These are phyloP conservation scores for Miscanthus sacchariflorus DNA, from an alignment of 202 grass and related monocot species.

Conservation along the genomic window DNA sequence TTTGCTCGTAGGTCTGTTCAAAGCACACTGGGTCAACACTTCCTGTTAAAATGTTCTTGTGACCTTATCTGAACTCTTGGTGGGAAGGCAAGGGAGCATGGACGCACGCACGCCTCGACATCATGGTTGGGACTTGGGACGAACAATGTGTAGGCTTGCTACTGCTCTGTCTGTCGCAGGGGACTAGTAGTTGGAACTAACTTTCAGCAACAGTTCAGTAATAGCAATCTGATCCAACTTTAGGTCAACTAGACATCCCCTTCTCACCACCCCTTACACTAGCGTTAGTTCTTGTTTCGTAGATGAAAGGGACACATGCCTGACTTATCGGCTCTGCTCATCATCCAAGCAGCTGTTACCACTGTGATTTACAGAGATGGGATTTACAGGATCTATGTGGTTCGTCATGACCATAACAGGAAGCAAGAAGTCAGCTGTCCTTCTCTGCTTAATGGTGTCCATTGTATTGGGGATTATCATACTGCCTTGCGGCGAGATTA, in stretches of 20 bases:
- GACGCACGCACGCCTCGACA: not conserved
- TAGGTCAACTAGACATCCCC: constrained; percentile 49
- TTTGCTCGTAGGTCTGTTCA: no score
- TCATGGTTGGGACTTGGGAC: not conserved
- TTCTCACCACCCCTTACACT: constrained; percentile 53
- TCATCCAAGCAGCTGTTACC: not conserved
- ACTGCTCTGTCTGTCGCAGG: constrained; percentile 13
- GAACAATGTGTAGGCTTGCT: no score
- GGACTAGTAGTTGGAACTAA: constrained; percentile 48
- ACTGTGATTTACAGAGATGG: not conserved
- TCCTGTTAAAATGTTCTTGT: constrained; percentile 1
- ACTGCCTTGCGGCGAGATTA: constrained; percentile 38
- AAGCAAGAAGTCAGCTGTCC: not conserved
- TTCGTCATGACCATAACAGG: not conserved
- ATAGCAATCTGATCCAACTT: constrained; percentile 48
- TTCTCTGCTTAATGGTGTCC: not conserved
- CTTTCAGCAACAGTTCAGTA: constrained; percentile 44
- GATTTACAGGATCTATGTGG: not conserved
- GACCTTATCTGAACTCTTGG: constrained; percentile 24
- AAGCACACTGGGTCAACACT: constrained; percentile 17
- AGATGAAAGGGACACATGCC: constrained; percentile 44
- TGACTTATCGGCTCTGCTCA: constrained; percentile 10
- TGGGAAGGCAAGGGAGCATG: constrained; percentile 15
- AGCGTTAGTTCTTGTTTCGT: constrained; percentile 35
- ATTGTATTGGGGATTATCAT: constrained; percentile 22